phyloP scores from a whole-genome alignment of 1,284 basidiomycete species.

The Puccinia sorghi region DNA sequence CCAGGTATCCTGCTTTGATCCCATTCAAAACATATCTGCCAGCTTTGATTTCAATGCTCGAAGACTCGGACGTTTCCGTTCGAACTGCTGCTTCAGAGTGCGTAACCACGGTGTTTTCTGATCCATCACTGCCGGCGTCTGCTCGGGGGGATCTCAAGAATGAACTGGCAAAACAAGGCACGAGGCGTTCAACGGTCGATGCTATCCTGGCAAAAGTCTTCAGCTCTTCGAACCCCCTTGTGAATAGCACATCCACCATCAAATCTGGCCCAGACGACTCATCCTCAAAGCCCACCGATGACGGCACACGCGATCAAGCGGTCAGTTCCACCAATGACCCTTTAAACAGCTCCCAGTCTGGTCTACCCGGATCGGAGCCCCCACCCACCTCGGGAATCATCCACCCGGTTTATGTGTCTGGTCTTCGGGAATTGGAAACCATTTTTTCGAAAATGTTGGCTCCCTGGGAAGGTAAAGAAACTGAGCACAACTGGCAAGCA shows the following conservation, averaged over 20 bases:
- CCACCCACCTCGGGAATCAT: constrained; percentile 38
- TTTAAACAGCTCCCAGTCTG: constrained; percentile 49
- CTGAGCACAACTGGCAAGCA: constrained; percentile 90
- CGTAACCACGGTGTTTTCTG: constrained; percentile 79
- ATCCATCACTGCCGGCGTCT: constrained; percentile 74
- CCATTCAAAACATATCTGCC: constrained; percentile 81
- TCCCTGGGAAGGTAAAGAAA: constrained; percentile 73
- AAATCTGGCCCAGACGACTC: constrained; percentile 1
- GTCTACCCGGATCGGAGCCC: constrained; percentile 27
- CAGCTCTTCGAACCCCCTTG: constrained; percentile 24
- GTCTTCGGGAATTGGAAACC: constrained; percentile 44
- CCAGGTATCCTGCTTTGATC: constrained; percentile 67
- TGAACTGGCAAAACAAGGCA: constrained; percentile 77
- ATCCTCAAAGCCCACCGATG: background rate
- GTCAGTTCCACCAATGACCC: background rate
- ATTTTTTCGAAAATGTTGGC: constrained; percentile 47
- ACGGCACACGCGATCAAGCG: background rate
- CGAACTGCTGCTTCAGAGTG: constrained; percentile 79
- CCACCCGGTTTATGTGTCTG: constrained; percentile 42
- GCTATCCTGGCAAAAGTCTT: constrained; percentile 61
- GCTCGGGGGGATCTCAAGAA: constrained; percentile 91
- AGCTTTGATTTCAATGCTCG: constrained; percentile 76
- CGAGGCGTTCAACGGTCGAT: constrained; percentile 75
- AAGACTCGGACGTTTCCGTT: constrained; percentile 86
- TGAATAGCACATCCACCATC: background rate